Evolutionary conservation across 2,329 filamentous ascomycete species (phyloP), one percentile per base, ranked within the genome.

Genomic region (Penicillium crustosum): DNA sequence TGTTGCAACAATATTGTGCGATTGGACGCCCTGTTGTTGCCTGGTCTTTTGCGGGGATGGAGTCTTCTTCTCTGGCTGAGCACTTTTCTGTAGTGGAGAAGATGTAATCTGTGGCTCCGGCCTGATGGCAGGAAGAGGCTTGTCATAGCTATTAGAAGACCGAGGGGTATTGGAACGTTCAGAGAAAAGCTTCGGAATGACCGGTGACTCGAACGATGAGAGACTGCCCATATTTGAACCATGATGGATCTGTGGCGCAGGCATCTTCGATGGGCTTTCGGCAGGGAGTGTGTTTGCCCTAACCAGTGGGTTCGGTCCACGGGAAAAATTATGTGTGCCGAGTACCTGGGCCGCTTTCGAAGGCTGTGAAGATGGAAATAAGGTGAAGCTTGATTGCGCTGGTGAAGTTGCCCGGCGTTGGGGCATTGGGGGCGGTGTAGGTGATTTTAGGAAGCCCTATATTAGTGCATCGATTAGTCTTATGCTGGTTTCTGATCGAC

Each of bases 401-500:
- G 75, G 73, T 23, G 75, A 77, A 21, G 72, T 76, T 29, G 71
- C 72, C 44, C 73, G 70, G 45, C 73, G 69, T 57, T 67, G 68
- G 23, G 71, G 69, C 29, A 64, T 55, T 31, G 61, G 61, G 6
- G 55, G 63, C 42, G 55, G 15, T 29, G 61, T 57, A 3, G 54
- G 42, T 19, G 57, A 53, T 23, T 48, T 49, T 4, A 61, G 39
- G 43, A 67, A 62, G 17, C 50, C 57, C 60, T 63, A 53, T 49
- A 15, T 48, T 10, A 43, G 29, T 19, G 25, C 3, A 35, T 53
- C 27, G 17, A 36, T 52, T 31, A 45, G 35, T 43, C 45, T 38
- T 9, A 33, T 29, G 17, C 15, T 33, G 6, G n/a, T 39, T 15
- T 35, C 15, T 19, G 33, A 19, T 21, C 15, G 19, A 25, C 17